A percentile compares a stretch with the other conserved stretches of the same genome.
Evolutionary conservation across 148 eudicot genomes (phyloP).

Genomic region (Rheum nobile): DNA sequence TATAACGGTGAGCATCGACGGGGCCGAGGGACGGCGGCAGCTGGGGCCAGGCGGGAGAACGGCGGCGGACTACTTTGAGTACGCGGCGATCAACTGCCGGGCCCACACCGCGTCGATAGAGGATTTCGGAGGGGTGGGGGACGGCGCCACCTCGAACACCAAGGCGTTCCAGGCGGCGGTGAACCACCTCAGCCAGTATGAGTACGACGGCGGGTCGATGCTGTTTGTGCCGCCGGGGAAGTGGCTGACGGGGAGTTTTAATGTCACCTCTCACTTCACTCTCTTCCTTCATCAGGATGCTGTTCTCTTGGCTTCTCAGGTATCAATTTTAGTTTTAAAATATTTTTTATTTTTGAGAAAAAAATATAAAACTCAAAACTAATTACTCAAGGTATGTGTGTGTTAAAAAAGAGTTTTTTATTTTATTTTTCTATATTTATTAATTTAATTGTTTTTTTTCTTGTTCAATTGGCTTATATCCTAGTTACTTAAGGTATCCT

Average conservation of each 20-base stretch:
- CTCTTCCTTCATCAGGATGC: constrained; percentile 76
- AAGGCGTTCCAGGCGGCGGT: constrained; percentile 68
- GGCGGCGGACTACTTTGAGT: constrained; percentile 17
- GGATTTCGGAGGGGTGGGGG: constrained; percentile 87
- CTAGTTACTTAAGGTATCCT: no score
- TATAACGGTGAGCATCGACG: background rate
- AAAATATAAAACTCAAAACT: no score
- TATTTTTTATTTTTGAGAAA: no score
- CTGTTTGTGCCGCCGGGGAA: constrained; percentile 79
- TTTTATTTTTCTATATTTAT: no score
- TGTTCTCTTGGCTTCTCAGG: constrained; percentile 90
- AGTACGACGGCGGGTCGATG: constrained; percentile 54
- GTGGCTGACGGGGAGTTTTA: constrained; percentile 93
- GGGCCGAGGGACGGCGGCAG: background rate
- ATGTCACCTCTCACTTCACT: constrained; percentile 85
- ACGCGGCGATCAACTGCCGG: constrained; percentile 50
- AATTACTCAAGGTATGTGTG: no score
- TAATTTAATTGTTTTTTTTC: no score
- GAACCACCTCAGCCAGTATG: constrained; percentile 50
- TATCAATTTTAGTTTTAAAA: no score
- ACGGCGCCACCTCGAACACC: constrained; percentile 70
- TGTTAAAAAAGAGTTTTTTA: no score
- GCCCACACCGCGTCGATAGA: constrained; percentile 52
- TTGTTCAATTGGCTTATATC: no score
- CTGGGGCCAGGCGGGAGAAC: background rate